These are phyloP conservation scores for Helotiales sp. DNA, from an alignment of 2,329 filamentous ascomycete genomes.

Conservation along the genomic window DNA sequence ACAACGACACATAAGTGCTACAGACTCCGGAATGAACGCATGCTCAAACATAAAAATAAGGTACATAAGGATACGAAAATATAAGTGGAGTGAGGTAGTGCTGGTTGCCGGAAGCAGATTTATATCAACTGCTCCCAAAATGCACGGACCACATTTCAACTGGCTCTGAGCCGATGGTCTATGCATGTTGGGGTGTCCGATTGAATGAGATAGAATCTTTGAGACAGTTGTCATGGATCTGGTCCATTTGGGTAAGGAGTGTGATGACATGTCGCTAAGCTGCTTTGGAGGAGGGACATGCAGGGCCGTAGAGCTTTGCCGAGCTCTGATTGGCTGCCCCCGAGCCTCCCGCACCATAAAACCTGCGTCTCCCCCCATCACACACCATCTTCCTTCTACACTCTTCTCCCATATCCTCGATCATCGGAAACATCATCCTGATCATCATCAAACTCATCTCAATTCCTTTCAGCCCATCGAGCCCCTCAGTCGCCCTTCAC, in stretches of 20 bases:
- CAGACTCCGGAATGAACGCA: background rate
- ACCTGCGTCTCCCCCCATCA: constrained; percentile 28
- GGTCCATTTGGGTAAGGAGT: background rate
- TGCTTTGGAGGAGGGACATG: constrained; percentile 7
- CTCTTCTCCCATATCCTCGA: constrained; percentile 29
- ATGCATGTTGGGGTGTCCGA: background rate
- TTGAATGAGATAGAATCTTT: background rate
- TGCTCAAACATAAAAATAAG: background rate
- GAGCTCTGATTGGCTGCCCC: background rate
- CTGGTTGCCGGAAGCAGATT: background rate
- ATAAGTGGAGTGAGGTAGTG: too few species aligned
- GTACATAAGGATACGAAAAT: background rate
- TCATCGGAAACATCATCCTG: constrained; percentile 17
- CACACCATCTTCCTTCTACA: constrained; percentile 31
- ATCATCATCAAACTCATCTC: constrained; percentile 27
- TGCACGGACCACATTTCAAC: background rate
- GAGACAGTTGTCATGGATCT: background rate
- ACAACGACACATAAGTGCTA: background rate
- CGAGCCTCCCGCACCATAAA: constrained; percentile 27
- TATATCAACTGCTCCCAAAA: background rate
- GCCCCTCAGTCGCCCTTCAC: constrained; percentile 26
- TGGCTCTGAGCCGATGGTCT: background rate
- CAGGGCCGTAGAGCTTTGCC: constrained; percentile 2
- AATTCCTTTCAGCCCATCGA: constrained; percentile 24
- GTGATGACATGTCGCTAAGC: constrained; percentile 8